Percentiles rank a stretch among this genome's conserved stretches.
phyloP scores from a whole-genome alignment of 768 basidiomycete species.

The Crucibulum laeve region DNA sequence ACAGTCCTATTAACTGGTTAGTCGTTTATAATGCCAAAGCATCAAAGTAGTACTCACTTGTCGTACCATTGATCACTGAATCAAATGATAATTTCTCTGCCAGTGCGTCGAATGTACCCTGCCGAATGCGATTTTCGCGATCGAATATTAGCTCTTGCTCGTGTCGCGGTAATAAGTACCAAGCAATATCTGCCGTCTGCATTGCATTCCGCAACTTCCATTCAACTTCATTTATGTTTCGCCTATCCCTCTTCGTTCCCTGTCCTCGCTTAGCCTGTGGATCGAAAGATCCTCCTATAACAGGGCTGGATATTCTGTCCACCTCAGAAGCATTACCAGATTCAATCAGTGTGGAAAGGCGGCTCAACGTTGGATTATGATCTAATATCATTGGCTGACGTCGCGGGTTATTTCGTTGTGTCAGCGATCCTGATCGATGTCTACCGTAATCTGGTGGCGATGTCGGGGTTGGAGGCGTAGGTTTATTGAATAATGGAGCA shows the following conservation, averaged over 20 bases:
- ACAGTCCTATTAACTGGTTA: conserved; percentile 9
- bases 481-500: conserved; percentile 24
- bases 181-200: conserved; percentile 37
- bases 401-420: conserved; percentile 25
- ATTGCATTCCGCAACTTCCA: background rate
- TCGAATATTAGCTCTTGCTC: conserved; percentile 62
- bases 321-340: conserved; percentile 27
- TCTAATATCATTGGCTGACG: conserved; percentile 34
- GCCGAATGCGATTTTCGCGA: conserved; percentile 59
- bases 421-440: conserved; percentile 21
- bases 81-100: conserved; percentile 64
- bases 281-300: conserved; percentile 18
- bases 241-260: conserved; percentile 11
- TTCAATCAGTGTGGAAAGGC: conserved; percentile 33
- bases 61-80: conserved; percentile 34
- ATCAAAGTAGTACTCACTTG: conserved; percentile 38
- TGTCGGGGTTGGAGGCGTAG: conserved; percentile 27
- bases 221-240: conserved; percentile 13
- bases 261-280: conserved; percentile 12
- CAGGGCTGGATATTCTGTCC: conserved; percentile 24
- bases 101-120: conserved; percentile 68
- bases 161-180: conserved; percentile 59
- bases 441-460: conserved; percentile 13
- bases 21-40: background rate
- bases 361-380: conserved; percentile 26